A percentile compares a stretch with the other conserved stretches of the same genome.
These are phyloP conservation scores for Candida peoriensis DNA, from an alignment of 805 yeast species.

Conservation along the genomic window DNA sequence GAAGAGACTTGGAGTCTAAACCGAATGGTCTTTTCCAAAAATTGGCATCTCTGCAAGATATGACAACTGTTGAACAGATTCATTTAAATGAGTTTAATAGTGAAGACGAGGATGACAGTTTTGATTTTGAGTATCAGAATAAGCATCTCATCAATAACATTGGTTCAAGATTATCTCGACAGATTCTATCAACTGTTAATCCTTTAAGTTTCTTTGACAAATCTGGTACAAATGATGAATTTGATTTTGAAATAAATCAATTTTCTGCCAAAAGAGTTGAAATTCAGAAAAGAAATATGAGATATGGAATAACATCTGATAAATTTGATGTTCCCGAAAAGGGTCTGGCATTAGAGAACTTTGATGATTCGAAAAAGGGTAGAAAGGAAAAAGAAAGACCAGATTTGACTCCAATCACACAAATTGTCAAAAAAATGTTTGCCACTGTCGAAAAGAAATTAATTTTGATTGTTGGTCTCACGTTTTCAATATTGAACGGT, in stretches of 20 bases:
- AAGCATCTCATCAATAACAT: background rate
- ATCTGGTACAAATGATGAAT: slow-evolving; percentile 1
- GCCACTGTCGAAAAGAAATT: slow-evolving; percentile 21
- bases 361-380: slow-evolving; percentile 2
- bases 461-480: slow-evolving; percentile 44
- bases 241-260: slow-evolving; percentile 7
- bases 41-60: slow-evolving; percentile 15
- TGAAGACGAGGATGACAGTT: background rate
- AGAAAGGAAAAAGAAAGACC: slow-evolving; percentile 16
- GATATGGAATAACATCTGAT: background rate
- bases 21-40: slow-evolving; percentile 14
- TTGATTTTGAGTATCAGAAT: background rate
- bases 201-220: slow-evolving; percentile 15
- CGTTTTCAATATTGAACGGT: slow-evolving; percentile 52
- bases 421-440: slow-evolving; percentile 27
- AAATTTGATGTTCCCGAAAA: background rate
- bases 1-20: slow-evolving; percentile 26
- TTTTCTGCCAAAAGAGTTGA: background rate
- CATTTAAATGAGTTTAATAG: background rate
- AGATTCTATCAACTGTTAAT: slow-evolving; percentile 16
- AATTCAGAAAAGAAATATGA: slow-evolving; percentile 6
- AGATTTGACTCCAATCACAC: slow-evolving; percentile 22
- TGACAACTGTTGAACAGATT: slow-evolving; percentile 3
- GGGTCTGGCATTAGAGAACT: no score
- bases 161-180: slow-evolving; percentile 13